Conservation (phyloP, 148 eudicot species). For the Vaccinium vitisidaea region DNA sequence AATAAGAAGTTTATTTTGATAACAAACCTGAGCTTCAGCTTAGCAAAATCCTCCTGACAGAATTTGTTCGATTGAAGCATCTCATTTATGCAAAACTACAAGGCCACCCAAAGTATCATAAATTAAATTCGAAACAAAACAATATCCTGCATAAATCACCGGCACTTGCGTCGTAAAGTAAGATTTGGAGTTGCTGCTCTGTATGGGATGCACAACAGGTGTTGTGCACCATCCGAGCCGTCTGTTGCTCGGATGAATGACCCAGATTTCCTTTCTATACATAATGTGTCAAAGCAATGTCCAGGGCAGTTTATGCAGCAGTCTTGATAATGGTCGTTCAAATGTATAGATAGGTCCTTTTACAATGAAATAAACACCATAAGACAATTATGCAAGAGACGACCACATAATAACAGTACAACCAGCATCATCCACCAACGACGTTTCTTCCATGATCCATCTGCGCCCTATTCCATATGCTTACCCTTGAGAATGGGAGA, state of each 20-base stretch:
- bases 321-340: background rate
- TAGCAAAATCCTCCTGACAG: too few relatives aligned
- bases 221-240: too few relatives aligned
- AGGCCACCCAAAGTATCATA: too few relatives aligned
- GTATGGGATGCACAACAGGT: too few relatives aligned
- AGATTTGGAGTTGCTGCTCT: too few relatives aligned
- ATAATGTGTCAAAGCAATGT: background rate
- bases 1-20: too few relatives aligned
- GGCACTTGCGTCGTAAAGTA: background rate
- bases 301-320: background rate
- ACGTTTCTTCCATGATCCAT: background rate
- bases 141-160: background rate
- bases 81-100: too few relatives aligned
- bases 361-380: background rate
- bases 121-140: background rate
- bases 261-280: too few relatives aligned
- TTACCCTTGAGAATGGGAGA: conserved; percentile 11
- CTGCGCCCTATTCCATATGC: background rate
- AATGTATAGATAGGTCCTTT: background rate
- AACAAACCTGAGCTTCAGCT: too few relatives aligned
- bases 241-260: too few relatives aligned
- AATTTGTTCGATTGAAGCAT: too few relatives aligned
- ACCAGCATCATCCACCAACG: background rate
- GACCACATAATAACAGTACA: background rate
- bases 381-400: background rate